Evolutionary conservation across 805 yeast genomes (phyloP), one percentile per base, ranked within the genome.

Genomic region (Starmerella floris): DNA sequence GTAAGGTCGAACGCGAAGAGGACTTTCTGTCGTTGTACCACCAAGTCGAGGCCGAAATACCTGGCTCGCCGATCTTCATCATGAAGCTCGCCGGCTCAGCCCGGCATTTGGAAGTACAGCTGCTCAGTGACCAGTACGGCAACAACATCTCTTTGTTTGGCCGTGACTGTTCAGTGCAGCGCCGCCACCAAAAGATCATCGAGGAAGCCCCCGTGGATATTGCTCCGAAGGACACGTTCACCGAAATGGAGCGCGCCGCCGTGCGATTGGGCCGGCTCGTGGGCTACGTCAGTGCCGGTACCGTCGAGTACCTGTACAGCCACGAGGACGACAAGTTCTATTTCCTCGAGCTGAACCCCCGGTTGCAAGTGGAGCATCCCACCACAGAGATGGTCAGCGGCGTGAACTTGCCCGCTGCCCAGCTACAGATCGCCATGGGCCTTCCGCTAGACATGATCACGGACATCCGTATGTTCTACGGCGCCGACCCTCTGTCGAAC

Each of bases 351-450:
- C 74, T 91, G 62, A 91, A 91, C 63, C 98, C 99, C 57, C 83
- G 99, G 72, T 73, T 91, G 63, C 99, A 91, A 71, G 99, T 91
- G 46, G 99, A 91, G 73, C 99, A 91, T 72, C 99, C 99, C 58
- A 91, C 98, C 35, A 91, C 98, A 32, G 99, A 91, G 69, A 91
- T 91, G 99, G 98, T 85, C 44, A 80, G 94, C 21, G 98, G 98
- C 52, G 96, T 91, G 42, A 93, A 91, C 61, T 72, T 91, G 61
- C 99, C 99, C 23, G 94, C 96, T 45, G 95, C 99, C 30, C 98
- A 91, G 68, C 75, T 91, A 53, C 98, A 91, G 68, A 83, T 91
- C 65, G 97, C 98, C 50, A 91, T 91, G 99, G 99, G 99, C 74
- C 76, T 91, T 47, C 97, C 98, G 51, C 77, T 91, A 72, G 93